A percentile compares a stretch with the other conserved stretches of the same genome.
These are phyloP conservation scores for Leccinum solheimii DNA, from an alignment of 1,284 basidiomycete species.

Conservation along the genomic window DNA sequence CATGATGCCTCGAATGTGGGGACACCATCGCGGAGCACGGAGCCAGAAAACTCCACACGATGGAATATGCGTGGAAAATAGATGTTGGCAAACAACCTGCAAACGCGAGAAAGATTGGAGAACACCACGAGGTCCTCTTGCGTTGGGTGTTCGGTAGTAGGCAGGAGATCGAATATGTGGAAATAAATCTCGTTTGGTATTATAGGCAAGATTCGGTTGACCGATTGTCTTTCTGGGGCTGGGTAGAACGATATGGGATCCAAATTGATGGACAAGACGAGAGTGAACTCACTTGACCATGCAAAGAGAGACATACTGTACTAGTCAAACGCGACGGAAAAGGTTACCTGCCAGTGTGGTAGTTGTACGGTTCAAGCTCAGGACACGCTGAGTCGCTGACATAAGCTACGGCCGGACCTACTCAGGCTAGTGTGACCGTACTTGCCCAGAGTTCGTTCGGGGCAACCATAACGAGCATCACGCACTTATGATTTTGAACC, in stretches of 20 bases:
- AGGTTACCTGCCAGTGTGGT: too few species aligned
- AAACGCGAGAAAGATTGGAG: background rate
- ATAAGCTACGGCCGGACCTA: too few species aligned
- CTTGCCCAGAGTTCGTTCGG: too few species aligned
- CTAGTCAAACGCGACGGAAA: too few species aligned
- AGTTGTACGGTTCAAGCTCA: too few species aligned
- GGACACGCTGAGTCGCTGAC: too few species aligned
- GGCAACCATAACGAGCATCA: too few species aligned
- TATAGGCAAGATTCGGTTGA: background rate
- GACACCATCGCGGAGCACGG: background rate
- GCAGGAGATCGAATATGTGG: background rate
- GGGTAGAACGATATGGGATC: background rate
- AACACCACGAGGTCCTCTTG: background rate
- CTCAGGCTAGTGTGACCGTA: too few species aligned
- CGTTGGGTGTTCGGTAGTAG: background rate
- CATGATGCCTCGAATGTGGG: background rate
- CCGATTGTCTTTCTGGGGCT: background rate
- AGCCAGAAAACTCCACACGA: background rate
- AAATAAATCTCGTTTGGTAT: background rate
- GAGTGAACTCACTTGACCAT: background rate
- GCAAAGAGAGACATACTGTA: background rate
- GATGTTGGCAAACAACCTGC: background rate
- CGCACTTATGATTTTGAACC: background rate
- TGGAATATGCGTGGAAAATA: background rate
- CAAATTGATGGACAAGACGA: background rate